Percentiles rank a stretch among this genome's conserved stretches.
phyloP scores from a whole-genome alignment of 1,139 yeast genomes.

The Kodamaea sp. region DNA sequence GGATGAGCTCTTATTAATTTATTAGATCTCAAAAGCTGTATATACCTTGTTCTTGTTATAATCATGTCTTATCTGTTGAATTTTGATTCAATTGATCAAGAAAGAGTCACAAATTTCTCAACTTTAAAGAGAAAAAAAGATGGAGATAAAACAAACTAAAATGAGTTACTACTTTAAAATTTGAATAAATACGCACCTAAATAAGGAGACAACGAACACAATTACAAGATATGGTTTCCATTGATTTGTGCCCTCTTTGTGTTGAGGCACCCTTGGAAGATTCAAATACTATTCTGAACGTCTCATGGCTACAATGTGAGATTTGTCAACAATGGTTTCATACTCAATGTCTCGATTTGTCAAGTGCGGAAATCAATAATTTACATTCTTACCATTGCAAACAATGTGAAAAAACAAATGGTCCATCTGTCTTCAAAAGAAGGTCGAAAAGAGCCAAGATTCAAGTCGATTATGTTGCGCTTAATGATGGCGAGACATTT shows the following conservation, averaged over 20 bases:
- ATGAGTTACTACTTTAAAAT: too few relatives aligned
- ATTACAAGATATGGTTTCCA: neutral
- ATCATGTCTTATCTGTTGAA: neutral
- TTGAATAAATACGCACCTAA: too few relatives aligned
- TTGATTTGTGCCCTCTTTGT: constrained; percentile 25
- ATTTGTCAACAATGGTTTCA: constrained; percentile 64
- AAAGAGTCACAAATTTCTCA: neutral
- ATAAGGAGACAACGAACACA: too few relatives aligned
- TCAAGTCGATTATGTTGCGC: constrained; percentile 71
- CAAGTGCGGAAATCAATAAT: constrained; percentile 31
- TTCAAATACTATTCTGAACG: constrained; percentile 13
- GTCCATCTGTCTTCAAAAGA: constrained; percentile 53
- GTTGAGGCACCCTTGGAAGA: constrained; percentile 14
- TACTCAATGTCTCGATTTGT: constrained; percentile 43
- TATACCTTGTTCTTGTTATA: neutral
- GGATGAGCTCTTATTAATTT: neutral
- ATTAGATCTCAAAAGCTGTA: neutral
- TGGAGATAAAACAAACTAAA: too few relatives aligned
- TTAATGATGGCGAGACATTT: constrained; percentile 68
- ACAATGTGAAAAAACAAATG: constrained; percentile 41
- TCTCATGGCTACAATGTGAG: constrained; percentile 61
- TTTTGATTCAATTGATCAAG: neutral
- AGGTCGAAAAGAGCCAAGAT: constrained; percentile 53
- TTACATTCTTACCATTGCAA: constrained; percentile 57
- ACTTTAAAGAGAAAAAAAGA: too few relatives aligned